phyloP scores from a whole-genome alignment of 2,329 filamentous ascomycete species.

The Periconia macrospinosa region DNA sequence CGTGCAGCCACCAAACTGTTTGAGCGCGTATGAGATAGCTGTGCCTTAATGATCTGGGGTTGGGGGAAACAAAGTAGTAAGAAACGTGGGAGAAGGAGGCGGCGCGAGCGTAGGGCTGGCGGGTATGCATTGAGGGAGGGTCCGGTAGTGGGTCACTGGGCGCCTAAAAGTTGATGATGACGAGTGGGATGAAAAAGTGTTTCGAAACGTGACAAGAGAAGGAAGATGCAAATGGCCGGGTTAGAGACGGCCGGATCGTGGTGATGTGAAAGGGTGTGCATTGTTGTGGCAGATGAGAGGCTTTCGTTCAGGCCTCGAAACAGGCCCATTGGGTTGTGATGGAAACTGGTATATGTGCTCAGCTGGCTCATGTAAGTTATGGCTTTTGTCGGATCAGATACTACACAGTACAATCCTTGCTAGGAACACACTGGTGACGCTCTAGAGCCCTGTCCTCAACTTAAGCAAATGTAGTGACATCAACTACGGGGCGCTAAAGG shows the following conservation, averaged over 20 bases:
- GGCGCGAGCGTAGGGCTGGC: slow-evolving; percentile 12
- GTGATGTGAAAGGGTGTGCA: not conserved
- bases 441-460: no score
- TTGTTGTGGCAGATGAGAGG: not conserved
- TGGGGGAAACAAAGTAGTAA: not conserved
- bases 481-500: not conserved
- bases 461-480: no score
- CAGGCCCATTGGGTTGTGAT: slow-evolving; percentile 2
- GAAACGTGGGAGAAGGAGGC: not conserved
- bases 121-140: slow-evolving; percentile 11
- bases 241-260: slow-evolving; percentile 8
- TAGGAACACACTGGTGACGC: no score
- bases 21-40: slow-evolving; percentile 4
- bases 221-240: slow-evolving; percentile 9
- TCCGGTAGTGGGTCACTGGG: slow-evolving; percentile 27
- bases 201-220: slow-evolving; percentile 6
- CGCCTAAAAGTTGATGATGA: slow-evolving; percentile 21
- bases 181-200: slow-evolving; percentile 13
- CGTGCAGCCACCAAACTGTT: slow-evolving; percentile 23
- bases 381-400: no score
- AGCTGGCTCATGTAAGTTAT: no score
- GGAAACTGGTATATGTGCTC: no score
- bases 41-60: slow-evolving; percentile 5
- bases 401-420: no score
- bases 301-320: slow-evolving; percentile 7